A percentile compares a stretch with the other conserved stretches of the same genome.
Conservation (phyloP, 1,284 basidiomycete genomes). For the Apiotrichum veenhuisii region DNA sequence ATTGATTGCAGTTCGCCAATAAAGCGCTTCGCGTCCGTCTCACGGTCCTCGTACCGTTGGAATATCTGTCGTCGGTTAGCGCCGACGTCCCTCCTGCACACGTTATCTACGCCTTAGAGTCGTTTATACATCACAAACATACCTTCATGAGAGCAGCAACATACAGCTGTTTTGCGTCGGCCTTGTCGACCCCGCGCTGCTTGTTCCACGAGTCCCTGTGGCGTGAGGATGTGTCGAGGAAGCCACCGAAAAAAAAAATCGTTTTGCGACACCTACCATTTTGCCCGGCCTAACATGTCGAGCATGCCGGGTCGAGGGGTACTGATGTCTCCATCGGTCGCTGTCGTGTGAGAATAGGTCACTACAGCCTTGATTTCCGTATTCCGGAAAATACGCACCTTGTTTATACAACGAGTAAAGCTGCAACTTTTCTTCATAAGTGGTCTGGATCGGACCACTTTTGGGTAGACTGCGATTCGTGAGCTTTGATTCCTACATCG, state of each 20-base stretch:
- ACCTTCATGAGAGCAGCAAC: constrained; percentile 83
- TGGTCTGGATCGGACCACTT: constrained; percentile 91
- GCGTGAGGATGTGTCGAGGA: constrained; percentile 10
- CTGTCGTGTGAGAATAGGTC: constrained; percentile 14
- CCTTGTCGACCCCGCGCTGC: constrained; percentile 71
- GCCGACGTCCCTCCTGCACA: background rate
- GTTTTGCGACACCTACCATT: constrained; percentile 75
- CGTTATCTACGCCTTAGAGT: too few species aligned
- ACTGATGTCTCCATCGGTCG: constrained; percentile 43
- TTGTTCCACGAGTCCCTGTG: constrained; percentile 91
- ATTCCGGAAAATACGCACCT: too few species aligned
- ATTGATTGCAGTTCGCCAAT: constrained; percentile 77
- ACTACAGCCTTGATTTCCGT: too few species aligned
- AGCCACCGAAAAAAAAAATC: background rate
- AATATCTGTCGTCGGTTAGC: constrained; percentile 9
- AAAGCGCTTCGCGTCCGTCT: constrained; percentile 71
- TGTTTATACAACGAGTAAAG: constrained; percentile 97
- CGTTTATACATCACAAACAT: constrained; percentile 16
- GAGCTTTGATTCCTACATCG: background rate
- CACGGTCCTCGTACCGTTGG: constrained; percentile 55
- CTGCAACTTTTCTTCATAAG: constrained; percentile 90
- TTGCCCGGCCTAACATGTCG: constrained; percentile 85
- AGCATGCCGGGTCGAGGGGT: constrained; percentile 42
- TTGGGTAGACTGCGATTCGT: constrained; percentile 64
- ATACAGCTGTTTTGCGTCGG: constrained; percentile 84